These are phyloP conservation scores for Litsea cubeba DNA, from an alignment of 164 flowering plant genomes.

Conservation along the genomic window DNA sequence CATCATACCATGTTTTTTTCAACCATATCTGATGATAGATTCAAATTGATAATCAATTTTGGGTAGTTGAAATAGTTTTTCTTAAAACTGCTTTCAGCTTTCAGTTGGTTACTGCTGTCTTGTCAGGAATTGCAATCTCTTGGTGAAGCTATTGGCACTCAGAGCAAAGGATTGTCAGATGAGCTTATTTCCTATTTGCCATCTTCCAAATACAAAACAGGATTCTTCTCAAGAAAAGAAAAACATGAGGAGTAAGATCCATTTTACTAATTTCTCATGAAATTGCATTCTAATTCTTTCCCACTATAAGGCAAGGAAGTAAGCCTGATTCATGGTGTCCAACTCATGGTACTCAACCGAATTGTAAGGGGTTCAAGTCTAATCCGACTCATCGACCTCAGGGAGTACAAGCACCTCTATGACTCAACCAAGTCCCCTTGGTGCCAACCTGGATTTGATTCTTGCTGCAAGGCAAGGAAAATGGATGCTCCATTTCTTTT, in stretches of 20 bases:
- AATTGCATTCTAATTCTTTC: neutral
- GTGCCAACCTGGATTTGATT: neutral
- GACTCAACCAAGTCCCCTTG: neutral
- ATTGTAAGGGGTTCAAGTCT: too few species aligned
- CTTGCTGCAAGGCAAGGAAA: neutral
- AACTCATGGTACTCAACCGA: neutral
- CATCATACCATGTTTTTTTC: too few species aligned
- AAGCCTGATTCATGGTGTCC: too few species aligned
- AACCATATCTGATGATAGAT: too few species aligned
- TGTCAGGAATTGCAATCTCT: slow-evolving; percentile 38
- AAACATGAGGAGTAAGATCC: slow-evolving; percentile 34
- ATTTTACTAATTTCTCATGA: neutral
- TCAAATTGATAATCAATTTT: too few species aligned
- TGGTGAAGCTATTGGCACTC: slow-evolving; percentile 33
- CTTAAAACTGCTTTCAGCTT: too few species aligned
- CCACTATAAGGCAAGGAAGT: neutral
- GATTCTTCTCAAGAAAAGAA: slow-evolving; percentile 34
- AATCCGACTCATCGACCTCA: neutral
- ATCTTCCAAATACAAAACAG: slow-evolving; percentile 30
- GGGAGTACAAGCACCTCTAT: too few species aligned
- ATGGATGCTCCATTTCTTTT: too few species aligned
- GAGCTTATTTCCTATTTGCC: slow-evolving; percentile 37
- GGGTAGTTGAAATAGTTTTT: too few species aligned
- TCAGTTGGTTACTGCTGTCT: neutral
- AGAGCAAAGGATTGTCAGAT: slow-evolving; percentile 36